Evolutionary conservation across 73 alveolate species (phyloP), one percentile per base, ranked within the genome.

Genomic region (Uronychia setigera): DNA sequence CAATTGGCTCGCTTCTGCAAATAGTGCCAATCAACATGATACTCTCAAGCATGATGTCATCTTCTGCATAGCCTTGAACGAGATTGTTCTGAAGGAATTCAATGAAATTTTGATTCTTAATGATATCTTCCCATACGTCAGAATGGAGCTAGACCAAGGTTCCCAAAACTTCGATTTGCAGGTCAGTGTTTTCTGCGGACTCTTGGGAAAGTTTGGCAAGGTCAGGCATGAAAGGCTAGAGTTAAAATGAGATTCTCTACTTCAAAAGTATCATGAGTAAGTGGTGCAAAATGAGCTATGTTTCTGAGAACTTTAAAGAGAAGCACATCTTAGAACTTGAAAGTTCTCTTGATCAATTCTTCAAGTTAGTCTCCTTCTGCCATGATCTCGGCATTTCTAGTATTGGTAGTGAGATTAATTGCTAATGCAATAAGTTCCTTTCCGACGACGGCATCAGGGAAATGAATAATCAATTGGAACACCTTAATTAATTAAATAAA

Each of bases 401-500:
- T 91, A 80, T 96, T 97, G 26, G 97, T 85, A 1, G 98, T 89
- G 75, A 98, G 89, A 94, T 98, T 98, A 26, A 98, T 91, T 14
- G 99, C 99, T 57, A 98, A 93, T 27, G 98, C 99, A 13, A 98
- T 95, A 26, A 98, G 86, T 87, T 98, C 99, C 78, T 95, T 89
- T 0, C 99, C 99, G 0, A 98, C 97, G 74, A 94, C 87, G 35
- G 97, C 95, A 79, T 98, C 99, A 26, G 99, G 99, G 91, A 96
- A 97, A 86, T 98, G 98, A 60, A 95, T 94, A 32, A 98, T 95
- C 89, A 98, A 88, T 91, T 97, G 94, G 90, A 85, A 96, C 81
- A 98, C 93, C 67, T 46, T 11, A 46, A n/a, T n/a, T 5, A 46
- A 19, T 46, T 46, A 46, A 46, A 46, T 11, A n/a, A n/a, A 5